phyloP scores from a whole-genome alignment of 1,284 basidiomycete species.

The Microbotryum violaceum region DNA sequence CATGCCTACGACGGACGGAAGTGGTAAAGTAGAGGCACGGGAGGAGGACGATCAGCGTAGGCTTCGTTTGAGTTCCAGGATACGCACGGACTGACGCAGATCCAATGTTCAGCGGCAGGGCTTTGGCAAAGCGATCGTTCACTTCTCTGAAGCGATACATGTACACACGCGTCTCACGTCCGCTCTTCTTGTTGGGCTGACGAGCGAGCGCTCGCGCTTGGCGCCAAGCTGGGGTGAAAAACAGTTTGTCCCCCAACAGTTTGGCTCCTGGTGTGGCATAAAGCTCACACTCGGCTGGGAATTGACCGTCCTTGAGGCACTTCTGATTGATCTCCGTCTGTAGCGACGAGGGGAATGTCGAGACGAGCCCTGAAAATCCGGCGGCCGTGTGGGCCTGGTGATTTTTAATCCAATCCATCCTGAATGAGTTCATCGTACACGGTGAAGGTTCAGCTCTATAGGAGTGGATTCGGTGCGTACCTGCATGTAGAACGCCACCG shows the following conservation, averaged over 20 bases:
- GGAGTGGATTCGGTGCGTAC: not conserved
- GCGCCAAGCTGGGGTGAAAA: constrained; percentile 23
- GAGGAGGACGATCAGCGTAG: not conserved
- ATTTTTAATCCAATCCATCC: too few species aligned
- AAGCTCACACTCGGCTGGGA: not conserved
- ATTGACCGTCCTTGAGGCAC: constrained; percentile 2
- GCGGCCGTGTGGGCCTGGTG: too few species aligned
- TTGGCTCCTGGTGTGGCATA: constrained; percentile 5
- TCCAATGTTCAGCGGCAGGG: constrained; percentile 4
- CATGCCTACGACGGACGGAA: constrained; percentile 4
- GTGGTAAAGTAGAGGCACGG: not conserved
- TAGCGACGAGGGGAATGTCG: constrained; percentile 3
- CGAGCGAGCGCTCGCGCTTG: constrained; percentile 10
- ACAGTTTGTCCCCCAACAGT: constrained; percentile 22
- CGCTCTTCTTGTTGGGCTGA: not conserved
- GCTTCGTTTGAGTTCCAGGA: not conserved
- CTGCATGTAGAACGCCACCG: constrained; percentile 9
- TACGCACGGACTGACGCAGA: constrained; percentile 5
- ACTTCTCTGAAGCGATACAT: constrained; percentile 13
- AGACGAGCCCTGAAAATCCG: constrained; percentile 2
- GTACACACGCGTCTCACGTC: constrained; percentile 2
- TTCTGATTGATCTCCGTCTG: not conserved
- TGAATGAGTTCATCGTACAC: too few species aligned
- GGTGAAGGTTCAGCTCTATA: too few species aligned
- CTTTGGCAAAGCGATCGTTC: constrained; percentile 3